A percentile compares a stretch with the other conserved stretches of the same genome.
phyloP scores from a whole-genome alignment of 83 land plant species.

The Picea abies region DNA sequence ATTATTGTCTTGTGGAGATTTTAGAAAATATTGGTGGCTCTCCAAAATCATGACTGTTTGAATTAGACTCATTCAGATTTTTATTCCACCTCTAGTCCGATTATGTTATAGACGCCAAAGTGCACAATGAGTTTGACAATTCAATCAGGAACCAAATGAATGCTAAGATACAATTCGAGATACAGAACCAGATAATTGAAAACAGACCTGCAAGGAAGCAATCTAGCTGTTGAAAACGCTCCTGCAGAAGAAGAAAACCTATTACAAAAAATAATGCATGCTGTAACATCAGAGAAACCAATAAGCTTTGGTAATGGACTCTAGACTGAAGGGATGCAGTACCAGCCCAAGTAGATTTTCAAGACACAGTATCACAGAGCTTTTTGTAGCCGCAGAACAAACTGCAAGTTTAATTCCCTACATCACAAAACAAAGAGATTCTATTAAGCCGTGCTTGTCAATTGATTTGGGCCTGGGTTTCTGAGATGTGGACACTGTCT shows the following conservation, averaged over 20 bases:
- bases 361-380: slow-evolving; percentile 93
- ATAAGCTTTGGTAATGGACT: neutral
- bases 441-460: neutral
- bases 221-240: slow-evolving; percentile 83
- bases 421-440: slow-evolving; percentile 10
- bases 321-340: slow-evolving; percentile 9
- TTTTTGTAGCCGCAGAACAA: slow-evolving; percentile 99
- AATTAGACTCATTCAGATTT: neutral
- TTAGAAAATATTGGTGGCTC: too few species aligned
- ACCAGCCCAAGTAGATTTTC: slow-evolving; percentile 90
- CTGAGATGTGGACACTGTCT: neutral
- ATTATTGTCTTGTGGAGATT: too few species aligned
- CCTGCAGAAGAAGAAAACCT: slow-evolving; percentile 40
- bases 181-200: slow-evolving; percentile 1
- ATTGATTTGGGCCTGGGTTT: neutral
- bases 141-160: neutral
- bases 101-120: neutral
- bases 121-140: neutral
- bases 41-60: neutral
- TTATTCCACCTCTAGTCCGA: neutral
- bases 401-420: slow-evolving; percentile 93
- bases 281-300: neutral
- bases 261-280: neutral
- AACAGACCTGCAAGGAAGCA: slow-evolving; percentile 96
- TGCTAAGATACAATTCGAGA: neutral